Base-by-base conservation (phyloP, 495 filamentous ascomycete species). In the Podospora conica region DNA sequence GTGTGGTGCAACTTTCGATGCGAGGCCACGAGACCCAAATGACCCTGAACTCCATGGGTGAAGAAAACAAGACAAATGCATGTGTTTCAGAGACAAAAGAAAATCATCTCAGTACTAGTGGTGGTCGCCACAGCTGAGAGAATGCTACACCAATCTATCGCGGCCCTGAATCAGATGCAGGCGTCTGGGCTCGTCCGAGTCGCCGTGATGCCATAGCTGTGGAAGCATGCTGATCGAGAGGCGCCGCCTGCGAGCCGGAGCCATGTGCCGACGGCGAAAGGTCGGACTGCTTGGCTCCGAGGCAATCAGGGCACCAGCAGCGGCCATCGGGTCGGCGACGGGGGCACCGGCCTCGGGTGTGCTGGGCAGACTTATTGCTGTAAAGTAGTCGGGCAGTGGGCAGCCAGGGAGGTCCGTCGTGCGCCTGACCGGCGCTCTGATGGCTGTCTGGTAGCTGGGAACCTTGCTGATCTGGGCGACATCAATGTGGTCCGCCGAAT, bases 401-500 rank as follows among this genome's bases (percentile, higher is more conserved):
- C 58, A 70, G 22, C 61, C 70, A 22, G 69, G 69, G 55, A 72
- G 66, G 27, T 63, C 64, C 27, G 60, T 65, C n/a, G 73, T 65
- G 28, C 82, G 81, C 18, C 86, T 77, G 10, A 84, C 67, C 10
- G 74, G 82, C 0, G 86, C 81, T 56, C 82, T 85, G 20, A 93
- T 82, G 0, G 92, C 92, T 12, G 92, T 93, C 5, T 84, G 80
- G 73, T 96, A 96, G 60, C 88, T 92, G 5, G 92, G 92, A 9
- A 95, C 90, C 60, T 87, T 89, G 69, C 83, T 88, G 21, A 88
- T 78, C 68, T 89, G 86, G 24, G 81, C 76, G 62, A 81, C 86
- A 66, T 91, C 88, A 24, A 85, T 79, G 63, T 89, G 86, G 67
- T 86, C 85, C 20, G 88, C 86, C 20, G 68, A 69, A 33, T 63